Percentiles rank a stretch among this genome's conserved stretches.
Conservation (phyloP, 2,329 filamentous ascomycete genomes). For the Trichoderma hamatum region DNA sequence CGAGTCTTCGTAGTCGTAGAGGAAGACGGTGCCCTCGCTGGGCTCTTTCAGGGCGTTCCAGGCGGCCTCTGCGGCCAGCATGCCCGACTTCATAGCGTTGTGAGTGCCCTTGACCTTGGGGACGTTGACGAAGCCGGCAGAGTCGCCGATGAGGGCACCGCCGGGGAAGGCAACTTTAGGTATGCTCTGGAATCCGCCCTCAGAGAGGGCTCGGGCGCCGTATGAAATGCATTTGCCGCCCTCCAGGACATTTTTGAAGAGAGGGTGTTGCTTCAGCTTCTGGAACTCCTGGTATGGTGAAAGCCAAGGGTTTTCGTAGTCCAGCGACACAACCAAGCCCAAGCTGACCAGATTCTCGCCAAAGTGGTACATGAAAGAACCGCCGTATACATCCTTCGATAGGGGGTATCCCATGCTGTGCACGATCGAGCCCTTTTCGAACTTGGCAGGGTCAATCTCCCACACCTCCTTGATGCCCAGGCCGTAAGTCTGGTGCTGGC, state of each 20-base stretch:
- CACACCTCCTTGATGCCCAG: conserved; percentile 96
- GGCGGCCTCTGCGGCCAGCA: conserved; percentile 91
- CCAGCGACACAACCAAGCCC: conserved; percentile 87
- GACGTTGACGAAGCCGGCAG: conserved; percentile 94
- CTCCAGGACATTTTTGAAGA: conserved; percentile 84
- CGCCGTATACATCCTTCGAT: conserved; percentile 86
- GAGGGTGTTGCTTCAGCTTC: conserved; percentile 96
- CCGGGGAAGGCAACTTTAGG: conserved; percentile 96
- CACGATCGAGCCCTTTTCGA: conserved; percentile 79
- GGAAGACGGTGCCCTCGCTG: conserved; percentile 74
- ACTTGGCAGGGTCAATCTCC: conserved; percentile 93
- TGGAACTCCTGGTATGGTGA: conserved; percentile 97
- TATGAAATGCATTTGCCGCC: conserved; percentile 98
- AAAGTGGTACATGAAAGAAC: conserved; percentile 99
- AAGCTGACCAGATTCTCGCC: conserved; percentile 94
- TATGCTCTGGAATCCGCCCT: conserved; percentile 97
- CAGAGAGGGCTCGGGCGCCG: conserved; percentile 85
- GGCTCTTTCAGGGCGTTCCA: conserved; percentile 69
- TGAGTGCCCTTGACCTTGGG: conserved; percentile 99
- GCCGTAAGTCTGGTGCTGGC: conserved; percentile 92
- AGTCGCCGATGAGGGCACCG: conserved; percentile 92
- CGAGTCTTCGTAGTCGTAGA: conserved; percentile 91
- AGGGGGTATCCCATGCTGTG: conserved; percentile 95
- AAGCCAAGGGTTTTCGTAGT: conserved; percentile 96
- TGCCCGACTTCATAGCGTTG: conserved; percentile 95